These are phyloP conservation scores for Glebionis coronaria DNA, from an alignment of 129 eudicot species.

Conservation along the genomic window DNA sequence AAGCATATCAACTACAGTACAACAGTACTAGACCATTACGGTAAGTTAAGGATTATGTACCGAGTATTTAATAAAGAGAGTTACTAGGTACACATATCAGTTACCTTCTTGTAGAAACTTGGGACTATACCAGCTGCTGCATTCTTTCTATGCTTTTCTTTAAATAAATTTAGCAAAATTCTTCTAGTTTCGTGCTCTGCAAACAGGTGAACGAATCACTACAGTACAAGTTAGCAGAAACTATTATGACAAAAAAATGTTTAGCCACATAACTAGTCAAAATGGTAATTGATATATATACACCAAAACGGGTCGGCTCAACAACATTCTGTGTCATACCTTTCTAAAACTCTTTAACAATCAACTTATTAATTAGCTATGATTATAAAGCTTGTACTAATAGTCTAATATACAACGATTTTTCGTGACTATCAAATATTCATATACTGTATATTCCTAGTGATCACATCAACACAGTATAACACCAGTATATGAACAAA, in stretches of 20 bases:
- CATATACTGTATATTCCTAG: too few species aligned
- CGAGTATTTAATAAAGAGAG: not conserved
- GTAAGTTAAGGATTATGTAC: not conserved
- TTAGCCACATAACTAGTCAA: not conserved
- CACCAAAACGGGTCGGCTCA: not conserved
- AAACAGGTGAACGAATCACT: conserved; percentile 15
- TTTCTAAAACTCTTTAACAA: too few species aligned
- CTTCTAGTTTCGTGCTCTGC: conserved; percentile 85
- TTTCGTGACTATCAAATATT: too few species aligned
- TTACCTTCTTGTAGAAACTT: conserved; percentile 82
- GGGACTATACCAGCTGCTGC: conserved; percentile 77
- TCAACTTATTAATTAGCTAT: too few species aligned
- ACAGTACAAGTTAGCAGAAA: not conserved
- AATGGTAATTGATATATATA: not conserved
- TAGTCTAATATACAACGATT: too few species aligned
- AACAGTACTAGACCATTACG: not conserved
- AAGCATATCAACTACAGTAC: not conserved
- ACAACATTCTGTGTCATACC: not conserved
- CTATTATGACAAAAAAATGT: not conserved
- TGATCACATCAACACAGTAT: too few species aligned
- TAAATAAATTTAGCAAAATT: conserved; percentile 68
- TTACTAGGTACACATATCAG: not conserved
- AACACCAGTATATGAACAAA: too few species aligned
- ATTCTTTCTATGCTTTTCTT: conserved; percentile 76
- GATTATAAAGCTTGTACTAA: too few species aligned